Base-by-base conservation (phyloP, 805 yeast genomes). In the Yamadazyma tumulicola region DNA sequence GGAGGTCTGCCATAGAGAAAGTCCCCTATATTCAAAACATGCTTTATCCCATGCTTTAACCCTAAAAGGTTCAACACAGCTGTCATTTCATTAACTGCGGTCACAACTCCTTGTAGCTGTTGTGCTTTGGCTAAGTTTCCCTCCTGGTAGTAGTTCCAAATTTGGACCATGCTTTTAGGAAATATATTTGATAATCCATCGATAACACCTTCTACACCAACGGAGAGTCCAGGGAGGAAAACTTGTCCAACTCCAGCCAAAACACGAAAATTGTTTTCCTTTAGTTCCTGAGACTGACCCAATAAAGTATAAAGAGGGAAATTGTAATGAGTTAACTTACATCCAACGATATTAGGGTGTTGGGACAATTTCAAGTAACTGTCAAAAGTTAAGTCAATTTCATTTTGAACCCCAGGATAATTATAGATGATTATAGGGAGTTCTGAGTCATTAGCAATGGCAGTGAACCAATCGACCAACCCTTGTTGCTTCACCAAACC, bases 211-310 rank as follows among this genome's bases (percentile, higher is more conserved):
- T 59, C 55, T 27, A 61, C 62, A 13, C 77, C 77, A 12, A 70
- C 66, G 1, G 65, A 40, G 27, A 72, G 52, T 14, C 66, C 67
- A n/a, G 79, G 78, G 18, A 72, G 48, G 16, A 75, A 52, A 23
- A 72, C 54, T 50, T 75, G 79, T 16, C 79, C 79, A 11, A 72
- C 58, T 11, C 81, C 81, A 9, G 77, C 67, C 45, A 72, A 62
- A 20, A 64, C 51, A 24, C 54, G 39, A 57, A 75, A 75, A 43
- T 68, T 59, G 44, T 64, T 65, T 3, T 24, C 26, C 23, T 33
- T 32, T 30, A 70, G 59, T 21, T 54, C 59, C 29, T 67, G 61
- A 47, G 64, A 62, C 21, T 61, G 55, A 1, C 75, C 76, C 27
- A 75, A 55, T 37, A 69, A 51, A 12, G 70, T 60, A 47, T 71